Conservation (phyloP, 768 basidiomycete species). For the Panellus pusillus region DNA sequence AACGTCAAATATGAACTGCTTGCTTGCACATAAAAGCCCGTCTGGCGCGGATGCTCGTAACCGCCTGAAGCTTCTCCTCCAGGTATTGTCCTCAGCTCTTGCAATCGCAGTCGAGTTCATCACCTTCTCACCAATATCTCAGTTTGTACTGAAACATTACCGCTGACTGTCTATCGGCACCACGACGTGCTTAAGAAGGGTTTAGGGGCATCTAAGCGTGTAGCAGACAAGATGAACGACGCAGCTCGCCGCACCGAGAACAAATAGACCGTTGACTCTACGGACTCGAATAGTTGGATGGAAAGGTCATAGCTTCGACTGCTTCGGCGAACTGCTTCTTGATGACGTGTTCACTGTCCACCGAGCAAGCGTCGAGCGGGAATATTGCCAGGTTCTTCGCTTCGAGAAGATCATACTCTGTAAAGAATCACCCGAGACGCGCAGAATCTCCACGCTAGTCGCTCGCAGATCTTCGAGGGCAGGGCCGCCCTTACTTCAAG, state of each 20-base stretch:
- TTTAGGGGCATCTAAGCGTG: conserved; percentile 83
- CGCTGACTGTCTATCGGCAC: conserved; percentile 58
- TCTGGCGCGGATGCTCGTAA: conserved; percentile 97
- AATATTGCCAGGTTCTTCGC: conserved; percentile 96
- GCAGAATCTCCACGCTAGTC: conserved; percentile 49
- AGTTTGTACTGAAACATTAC: conserved; percentile 76
- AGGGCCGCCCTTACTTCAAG: conserved; percentile 85
- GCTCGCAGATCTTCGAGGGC: conserved; percentile 54
- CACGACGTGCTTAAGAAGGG: conserved; percentile 82
- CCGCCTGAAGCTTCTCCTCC: conserved; percentile 89
- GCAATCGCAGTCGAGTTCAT: too few relatives aligned
- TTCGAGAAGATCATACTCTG: conserved; percentile 99
- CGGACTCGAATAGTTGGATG: conserved; percentile 89
- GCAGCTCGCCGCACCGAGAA: conserved; percentile 90
- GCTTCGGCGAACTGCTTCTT: conserved; percentile 92
- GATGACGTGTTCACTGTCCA: conserved; percentile 94
- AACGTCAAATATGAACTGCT: conserved; percentile 82
- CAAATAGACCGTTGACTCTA: conserved; percentile 81
- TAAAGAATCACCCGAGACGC: conserved; percentile 74
- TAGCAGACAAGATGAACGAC: conserved; percentile 94
- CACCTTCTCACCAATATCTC: conserved; percentile 16
- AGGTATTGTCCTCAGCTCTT: conserved; percentile 47
- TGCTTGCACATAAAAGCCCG: conserved; percentile 95
- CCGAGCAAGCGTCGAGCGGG: conserved; percentile 92
- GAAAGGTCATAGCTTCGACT: conserved; percentile 94